Percentiles rank a stretch among this genome's conserved stretches.
These are phyloP conservation scores for Crassisporium funariophilum DNA, from an alignment of 768 basidiomycete species.

Conservation along the genomic window DNA sequence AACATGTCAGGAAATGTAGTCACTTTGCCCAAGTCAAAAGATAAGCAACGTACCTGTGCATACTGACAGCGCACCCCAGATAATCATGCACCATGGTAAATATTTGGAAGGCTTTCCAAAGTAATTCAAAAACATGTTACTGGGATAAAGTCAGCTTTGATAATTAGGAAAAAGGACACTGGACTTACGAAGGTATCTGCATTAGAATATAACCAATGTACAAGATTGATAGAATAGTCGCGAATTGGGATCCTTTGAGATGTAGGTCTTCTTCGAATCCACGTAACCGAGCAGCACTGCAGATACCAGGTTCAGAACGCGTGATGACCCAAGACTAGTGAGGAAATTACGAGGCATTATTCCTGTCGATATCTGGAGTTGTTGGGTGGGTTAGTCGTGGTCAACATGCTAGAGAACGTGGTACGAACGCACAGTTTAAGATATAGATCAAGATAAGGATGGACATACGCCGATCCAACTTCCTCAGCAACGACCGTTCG, in stretches of 20 bases:
- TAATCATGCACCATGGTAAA: slow-evolving; percentile 65
- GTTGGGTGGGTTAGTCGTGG: not conserved
- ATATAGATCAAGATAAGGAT: slow-evolving; percentile 58
- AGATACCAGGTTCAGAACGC: not conserved
- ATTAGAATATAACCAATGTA: slow-evolving; percentile 78
- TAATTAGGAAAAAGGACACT: too few species aligned
- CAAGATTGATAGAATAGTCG: slow-evolving; percentile 66
- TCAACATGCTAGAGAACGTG: slow-evolving; percentile 1
- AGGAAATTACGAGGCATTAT: slow-evolving; percentile 61
- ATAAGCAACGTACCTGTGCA: slow-evolving; percentile 44
- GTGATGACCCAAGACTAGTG: not conserved
- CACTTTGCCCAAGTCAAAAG: too few species aligned
- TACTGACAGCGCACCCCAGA: slow-evolving; percentile 69
- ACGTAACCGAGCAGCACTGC: slow-evolving; percentile 69
- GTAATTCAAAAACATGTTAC: slow-evolving; percentile 76
- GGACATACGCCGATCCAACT: slow-evolving; percentile 60
- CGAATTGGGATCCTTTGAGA: slow-evolving; percentile 59
- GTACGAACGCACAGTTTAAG: slow-evolving; percentile 42
- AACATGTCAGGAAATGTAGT: too few species aligned
- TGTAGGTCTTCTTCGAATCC: slow-evolving; percentile 73
- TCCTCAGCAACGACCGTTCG: slow-evolving; percentile 53
- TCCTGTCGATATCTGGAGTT: slow-evolving; percentile 63
- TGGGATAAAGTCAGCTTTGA: slow-evolving; percentile 31
- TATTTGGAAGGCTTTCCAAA: slow-evolving; percentile 71
- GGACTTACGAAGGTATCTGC: slow-evolving; percentile 75